Evolutionary conservation across 139 green algal genomes (phyloP), one percentile per base, ranked within the genome.

Genomic region (Chlamydomonas sphaeroides): DNA sequence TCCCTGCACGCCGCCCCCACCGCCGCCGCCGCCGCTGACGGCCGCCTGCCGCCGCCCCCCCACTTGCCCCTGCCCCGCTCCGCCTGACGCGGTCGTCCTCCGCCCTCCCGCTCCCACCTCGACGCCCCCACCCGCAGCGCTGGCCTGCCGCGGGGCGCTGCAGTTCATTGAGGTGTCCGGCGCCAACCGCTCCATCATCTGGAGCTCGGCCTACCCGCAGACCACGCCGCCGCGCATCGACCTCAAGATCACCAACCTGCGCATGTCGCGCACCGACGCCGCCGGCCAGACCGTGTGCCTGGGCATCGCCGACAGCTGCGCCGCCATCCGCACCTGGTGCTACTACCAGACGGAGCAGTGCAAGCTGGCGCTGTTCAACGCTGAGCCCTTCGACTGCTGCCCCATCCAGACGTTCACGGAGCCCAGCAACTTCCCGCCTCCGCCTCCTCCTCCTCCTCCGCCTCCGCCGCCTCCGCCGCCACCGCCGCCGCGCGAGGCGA

Each of bases 191-290:
- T 67, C 62, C 3, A 41, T 66, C 2, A 73, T 20, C 20, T 83
- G 76, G 76, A 62, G 76, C 1, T 42, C 76, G 17, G 62, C 42
- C 45, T 74, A 74, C 76, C 2, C 23, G 20, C 5, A 5, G 1
- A 45, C 62, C 25, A 65, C 5, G 10, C 76, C 76, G 10, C 32
- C 30, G 61, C n/a, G 76, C 1, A 83, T 73, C 63, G 76, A 83
- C 45, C 48, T 83, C 23, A 83, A 83, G 59, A 65, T 83, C 42
- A 83, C 76, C 32, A 83, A 83, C 76, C 68, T 83, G 53, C 62
- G 63, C 39, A 62, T 83, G 20, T 56, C 62, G 45, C n/a, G 56
- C 5, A 30, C 32, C 8, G 74, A 65, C 45, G 62, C 76, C 2
- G 41, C 28, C 20, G 76, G 76, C 62, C 42, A 83, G 59, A 41